Evolutionary conservation across 2,329 filamentous ascomycete species (phyloP), one percentile per base, ranked within the genome.

Genomic region (Clonostachys sp.): DNA sequence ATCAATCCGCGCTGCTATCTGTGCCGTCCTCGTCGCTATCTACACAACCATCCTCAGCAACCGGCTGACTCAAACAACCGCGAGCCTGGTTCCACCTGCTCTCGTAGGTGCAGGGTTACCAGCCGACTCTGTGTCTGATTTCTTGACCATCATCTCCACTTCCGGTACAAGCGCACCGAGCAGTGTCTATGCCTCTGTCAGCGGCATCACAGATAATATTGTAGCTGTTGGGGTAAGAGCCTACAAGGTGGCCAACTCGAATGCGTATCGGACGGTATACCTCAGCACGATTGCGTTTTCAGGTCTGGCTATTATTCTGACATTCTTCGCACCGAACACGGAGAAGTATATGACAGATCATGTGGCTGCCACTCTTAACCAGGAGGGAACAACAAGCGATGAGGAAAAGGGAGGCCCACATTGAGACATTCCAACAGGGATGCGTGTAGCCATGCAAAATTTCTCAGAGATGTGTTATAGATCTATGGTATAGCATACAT

Each of bases 191-290:
- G 46, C 48, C 7, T 44, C 49, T 13, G 51, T 64, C 1, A 42
- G 51, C 3, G 63, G 63, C 2, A 45, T 62, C 20, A 64, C 53
- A 2, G 56, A 58, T 8, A 45, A 46, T 6, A 59, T 66, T 24
- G 47, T 61, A 7, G 54, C 45, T 9, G 51, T 53, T 3, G 61
- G 60, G 6, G 42, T 49, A 16, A 43, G 36, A 9, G 62, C 61
- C 14, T 60, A 62, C 48, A 52, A 59, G 45, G 47, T 54, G 33
- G 64, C 61, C 5, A 56, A 54, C 47, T 49, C 57, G 3, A 55
- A 63, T 35, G 58, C 61, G 6, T 61, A 61, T 44, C 48, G 53
- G 24, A 61, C 61, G 2, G 59, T 67, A 5, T 66, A 54, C 42
- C 45, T 63, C 12, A 51, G 46, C 16, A 58, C 53, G 8, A 50